Percentiles rank a stretch among this genome's conserved stretches.
These are phyloP conservation scores for Aspergillus texensis DNA, from an alignment of 2,329 filamentous ascomycete species.

Conservation along the genomic window DNA sequence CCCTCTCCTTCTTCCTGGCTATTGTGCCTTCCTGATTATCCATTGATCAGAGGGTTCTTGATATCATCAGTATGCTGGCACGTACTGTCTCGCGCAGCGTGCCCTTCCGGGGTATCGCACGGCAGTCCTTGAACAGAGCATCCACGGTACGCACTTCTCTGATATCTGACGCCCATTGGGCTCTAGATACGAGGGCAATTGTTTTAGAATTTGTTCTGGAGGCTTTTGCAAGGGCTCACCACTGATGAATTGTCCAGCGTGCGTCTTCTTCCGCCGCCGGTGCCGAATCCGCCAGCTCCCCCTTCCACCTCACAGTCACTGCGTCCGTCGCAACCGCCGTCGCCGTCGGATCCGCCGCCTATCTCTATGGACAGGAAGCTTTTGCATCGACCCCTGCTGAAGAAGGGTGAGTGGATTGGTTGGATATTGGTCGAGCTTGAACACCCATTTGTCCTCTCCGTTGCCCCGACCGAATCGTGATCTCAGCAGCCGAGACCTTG, in stretches of 20 bases:
- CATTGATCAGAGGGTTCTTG: conserved; percentile 40
- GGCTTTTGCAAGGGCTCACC: conserved; percentile 33
- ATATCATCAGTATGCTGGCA: conserved; percentile 76
- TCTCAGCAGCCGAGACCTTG: conserved; percentile 21
- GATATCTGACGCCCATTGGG: conserved; percentile 34
- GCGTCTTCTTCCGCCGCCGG: conserved; percentile 71
- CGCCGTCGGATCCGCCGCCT: conserved; percentile 86
- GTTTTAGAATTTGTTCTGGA: conserved; percentile 24
- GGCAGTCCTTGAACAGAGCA: conserved; percentile 71
- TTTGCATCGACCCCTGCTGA: conserved; percentile 91
- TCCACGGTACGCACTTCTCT: conserved; percentile 70
- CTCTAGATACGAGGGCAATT: conserved; percentile 31
- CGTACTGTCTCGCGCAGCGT: conserved; percentile 86
- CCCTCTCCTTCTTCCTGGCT: conserved; percentile 33
- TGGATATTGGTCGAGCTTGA: conserved; percentile 15
- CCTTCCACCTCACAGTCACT: conserved; percentile 82
- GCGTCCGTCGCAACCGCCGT: conserved; percentile 83
- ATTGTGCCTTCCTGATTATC: conserved; percentile 34
- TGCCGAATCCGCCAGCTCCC: conserved; percentile 70
- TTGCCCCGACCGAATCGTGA: conserved; percentile 28
- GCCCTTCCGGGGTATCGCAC: conserved; percentile 79
- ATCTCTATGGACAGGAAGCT: conserved; percentile 85
- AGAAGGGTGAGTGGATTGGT: conserved; percentile 80
- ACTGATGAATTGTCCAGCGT: conserved; percentile 52
- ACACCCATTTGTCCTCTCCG: conserved; percentile 20